Evolutionary conservation across 805 yeast genomes (phyloP).

Genomic region (Myxozyma neotropica): DNA sequence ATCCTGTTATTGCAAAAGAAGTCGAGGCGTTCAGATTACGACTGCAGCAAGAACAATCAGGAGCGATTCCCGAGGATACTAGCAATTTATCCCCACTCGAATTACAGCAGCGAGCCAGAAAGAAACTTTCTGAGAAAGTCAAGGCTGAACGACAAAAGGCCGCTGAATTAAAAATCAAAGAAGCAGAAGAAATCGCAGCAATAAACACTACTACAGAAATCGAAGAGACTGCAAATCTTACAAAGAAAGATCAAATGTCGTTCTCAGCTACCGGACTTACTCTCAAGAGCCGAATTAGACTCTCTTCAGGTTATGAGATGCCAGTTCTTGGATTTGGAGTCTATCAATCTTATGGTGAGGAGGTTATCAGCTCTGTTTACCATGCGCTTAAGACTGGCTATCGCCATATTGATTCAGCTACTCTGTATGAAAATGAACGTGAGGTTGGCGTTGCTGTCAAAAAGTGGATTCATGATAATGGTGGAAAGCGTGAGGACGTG

Average conservation of each 20-base stretch:
- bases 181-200: neutral
- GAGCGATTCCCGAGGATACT: neutral
- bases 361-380: conserved; percentile 65
- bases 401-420: conserved; percentile 76
- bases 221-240: neutral
- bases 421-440: conserved; percentile 66
- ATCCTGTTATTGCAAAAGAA: conserved; percentile 2
- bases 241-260: neutral
- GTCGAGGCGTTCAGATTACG: neutral
- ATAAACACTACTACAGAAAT: neutral
- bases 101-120: conserved; percentile 1
- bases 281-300: conserved; percentile 9
- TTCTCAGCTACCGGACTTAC: conserved; percentile 13
- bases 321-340: conserved; percentile 81
- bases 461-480: conserved; percentile 48
- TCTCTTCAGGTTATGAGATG: conserved; percentile 62
- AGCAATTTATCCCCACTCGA: neutral
- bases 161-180: neutral
- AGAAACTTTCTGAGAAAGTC: neutral
- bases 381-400: conserved; percentile 84
- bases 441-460: conserved; percentile 62
- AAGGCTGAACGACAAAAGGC: neutral
- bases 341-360: conserved; percentile 71
- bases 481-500: conserved; percentile 44
- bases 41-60: neutral